These are phyloP conservation scores for Haematococcus sp. DNA, from an alignment of 139 green algal species.

Conservation along the genomic window DNA sequence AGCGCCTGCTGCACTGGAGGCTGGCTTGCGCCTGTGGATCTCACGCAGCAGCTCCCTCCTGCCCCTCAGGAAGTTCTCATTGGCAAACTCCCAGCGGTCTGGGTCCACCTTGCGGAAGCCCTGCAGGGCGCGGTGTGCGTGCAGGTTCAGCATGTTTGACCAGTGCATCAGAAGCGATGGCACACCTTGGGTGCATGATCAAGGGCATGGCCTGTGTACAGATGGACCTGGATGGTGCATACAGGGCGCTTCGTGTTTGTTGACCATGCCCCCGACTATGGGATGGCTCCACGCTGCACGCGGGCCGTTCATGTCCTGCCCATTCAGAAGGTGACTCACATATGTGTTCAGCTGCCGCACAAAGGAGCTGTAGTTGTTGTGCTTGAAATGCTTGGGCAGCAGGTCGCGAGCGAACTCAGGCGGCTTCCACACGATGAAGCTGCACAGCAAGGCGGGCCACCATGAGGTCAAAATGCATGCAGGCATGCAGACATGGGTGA, in stretches of 20 bases:
- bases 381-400: conserved; percentile 92
- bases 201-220: not conserved
- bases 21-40: conserved; percentile 81
- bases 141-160: not conserved
- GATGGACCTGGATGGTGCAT: not conserved
- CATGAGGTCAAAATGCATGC: not conserved
- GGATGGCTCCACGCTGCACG: not conserved
- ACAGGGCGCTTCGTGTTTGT: not conserved
- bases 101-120: conserved; percentile 96
- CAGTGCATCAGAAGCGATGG: not conserved
- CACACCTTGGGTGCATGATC: not conserved
- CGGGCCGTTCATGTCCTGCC: no score
- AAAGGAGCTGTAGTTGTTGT: conserved; percentile 93
- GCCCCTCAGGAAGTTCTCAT: conserved; percentile 85
- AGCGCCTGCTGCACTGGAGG: not conserved
- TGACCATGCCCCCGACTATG: not conserved
- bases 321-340: no score
- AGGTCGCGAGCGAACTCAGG: conserved; percentile 88
- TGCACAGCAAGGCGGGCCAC: no score
- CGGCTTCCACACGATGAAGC: conserved; percentile 90
- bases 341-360: conserved; percentile 98
- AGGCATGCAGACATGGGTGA: not conserved
- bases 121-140: no score
- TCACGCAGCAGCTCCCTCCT: conserved; percentile 69
- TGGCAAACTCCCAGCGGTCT: conserved; percentile 97